Evolutionary conservation across 192 early-diverging fungal genomes (phyloP), one percentile per base, ranked within the genome.

Genomic region (Phlyctochytrium arcticum): DNA sequence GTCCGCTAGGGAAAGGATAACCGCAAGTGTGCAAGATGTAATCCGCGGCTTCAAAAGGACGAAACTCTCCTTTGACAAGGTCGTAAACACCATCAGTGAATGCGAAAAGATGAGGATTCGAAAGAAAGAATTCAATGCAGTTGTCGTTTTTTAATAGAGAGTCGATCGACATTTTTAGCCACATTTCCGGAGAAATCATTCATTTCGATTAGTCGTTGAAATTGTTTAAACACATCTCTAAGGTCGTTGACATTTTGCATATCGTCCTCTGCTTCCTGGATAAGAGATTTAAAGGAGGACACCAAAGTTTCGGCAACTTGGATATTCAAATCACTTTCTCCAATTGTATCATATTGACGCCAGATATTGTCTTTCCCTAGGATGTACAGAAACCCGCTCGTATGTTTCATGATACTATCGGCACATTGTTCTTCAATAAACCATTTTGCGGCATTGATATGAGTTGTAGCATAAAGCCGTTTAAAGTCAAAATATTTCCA

Each of bases 1-100:
- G 6, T 9, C 6, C n/a, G 19, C 24, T 65, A 5, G 62, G 62
- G 29, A 55, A 55, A 6, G 8, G 29, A 37, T 65, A 65, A 24
- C 62, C 62, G 8, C 21, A 29, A 6, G 62, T 57, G 35, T 23
- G 30, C 6, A 65, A 6, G 31, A 65, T 35, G 34, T 55, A 65
- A 50, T 65, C 50, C 12, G 26, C 37, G 24, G 62, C 50, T 29
- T 39, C n/a, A 55, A 65, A 56, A 24, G 49, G 33, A 9, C 48
- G 48, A n/a, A 27, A 24, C n/a, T 19, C 36, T 21, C 53, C 53
- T 9, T 6, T 65, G 12, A 24, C 9, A 27, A 65, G 36, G 26
- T 65, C 53, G 27, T 65, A 65, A 4, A 65, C 62, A 19, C 62
- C n/a, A 55, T 65, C 62, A 24, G 8, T 65, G 37, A 65, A 65